Conservation (phyloP, 176 grass and related monocot genomes). For the Neostapfia colusana region DNA sequence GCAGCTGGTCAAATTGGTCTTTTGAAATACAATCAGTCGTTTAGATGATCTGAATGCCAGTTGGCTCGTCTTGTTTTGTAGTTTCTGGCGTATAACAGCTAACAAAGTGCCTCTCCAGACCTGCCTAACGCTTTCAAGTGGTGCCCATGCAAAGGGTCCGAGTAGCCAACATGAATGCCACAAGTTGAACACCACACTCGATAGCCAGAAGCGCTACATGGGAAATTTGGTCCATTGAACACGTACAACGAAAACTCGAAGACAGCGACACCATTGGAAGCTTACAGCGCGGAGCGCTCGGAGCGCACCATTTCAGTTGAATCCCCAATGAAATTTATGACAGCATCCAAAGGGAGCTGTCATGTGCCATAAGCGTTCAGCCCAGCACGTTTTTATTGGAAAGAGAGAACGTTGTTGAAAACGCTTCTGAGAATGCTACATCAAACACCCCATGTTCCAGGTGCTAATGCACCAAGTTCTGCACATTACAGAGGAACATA, state of each 20-base stretch:
- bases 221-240: not conserved
- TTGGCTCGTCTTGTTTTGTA: not conserved
- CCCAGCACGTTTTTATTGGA: conserved; percentile 24
- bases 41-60: not conserved
- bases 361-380: conserved; percentile 3
- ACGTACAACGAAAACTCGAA: not conserved
- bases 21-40: not conserved
- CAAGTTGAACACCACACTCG: not conserved
- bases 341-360: not conserved
- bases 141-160: not conserved
- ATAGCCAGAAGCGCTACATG: not conserved
- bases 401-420: not conserved
- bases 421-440: conserved; percentile 1
- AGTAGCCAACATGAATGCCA: not conserved
- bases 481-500: conserved; percentile 5
- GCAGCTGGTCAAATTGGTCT: not conserved
- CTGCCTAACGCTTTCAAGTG: not conserved
- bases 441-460: not conserved
- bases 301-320: not conserved
- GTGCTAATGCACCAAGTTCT: not conserved
- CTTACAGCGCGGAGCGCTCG: not conserved
- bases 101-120: not conserved
- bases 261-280: not conserved
- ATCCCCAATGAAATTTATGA: not conserved
- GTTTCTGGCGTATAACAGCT: not conserved